Evolutionary conservation across 768 basidiomycete species (phyloP).

Genomic region (Crucibulum laeve): DNA sequence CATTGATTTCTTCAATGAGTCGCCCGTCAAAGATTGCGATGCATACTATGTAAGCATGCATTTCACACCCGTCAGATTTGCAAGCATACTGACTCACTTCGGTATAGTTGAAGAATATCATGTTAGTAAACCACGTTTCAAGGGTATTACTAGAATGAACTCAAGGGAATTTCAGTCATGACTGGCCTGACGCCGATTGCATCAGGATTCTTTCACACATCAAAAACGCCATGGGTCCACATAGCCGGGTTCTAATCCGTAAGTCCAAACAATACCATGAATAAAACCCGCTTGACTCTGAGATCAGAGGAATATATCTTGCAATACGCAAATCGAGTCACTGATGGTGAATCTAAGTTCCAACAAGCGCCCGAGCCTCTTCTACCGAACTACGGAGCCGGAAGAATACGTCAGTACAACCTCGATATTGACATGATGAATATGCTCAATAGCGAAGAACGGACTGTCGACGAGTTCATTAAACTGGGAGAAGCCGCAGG

Average conservation of each 20-base stretch:
- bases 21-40: constrained; percentile 29
- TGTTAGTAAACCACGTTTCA: constrained; percentile 13
- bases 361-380: constrained; percentile 36
- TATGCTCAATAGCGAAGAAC: constrained; percentile 37
- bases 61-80: not conserved
- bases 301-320: constrained; percentile 32
- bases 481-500: constrained; percentile 26
- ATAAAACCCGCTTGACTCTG: not conserved
- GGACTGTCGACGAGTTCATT: constrained; percentile 35
- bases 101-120: constrained; percentile 20
- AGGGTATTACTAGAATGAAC: constrained; percentile 18
- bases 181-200: constrained; percentile 26
- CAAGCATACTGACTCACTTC: not conserved
- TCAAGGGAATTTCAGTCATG: too few relatives aligned
- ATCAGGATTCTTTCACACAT: constrained; percentile 23
- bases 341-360: constrained; percentile 9
- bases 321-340: constrained; percentile 15
- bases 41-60: constrained; percentile 35
- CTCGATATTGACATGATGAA: constrained; percentile 43
- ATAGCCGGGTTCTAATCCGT: constrained; percentile 28
- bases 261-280: constrained; percentile 9
- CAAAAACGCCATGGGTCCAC: constrained; percentile 23
- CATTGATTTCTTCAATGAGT: constrained; percentile 38
- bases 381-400: constrained; percentile 43
- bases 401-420: constrained; percentile 33